phyloP scores from a whole-genome alignment of 371 early-diverging fungal species.

The Syncephalastrum contaminatum region DNA sequence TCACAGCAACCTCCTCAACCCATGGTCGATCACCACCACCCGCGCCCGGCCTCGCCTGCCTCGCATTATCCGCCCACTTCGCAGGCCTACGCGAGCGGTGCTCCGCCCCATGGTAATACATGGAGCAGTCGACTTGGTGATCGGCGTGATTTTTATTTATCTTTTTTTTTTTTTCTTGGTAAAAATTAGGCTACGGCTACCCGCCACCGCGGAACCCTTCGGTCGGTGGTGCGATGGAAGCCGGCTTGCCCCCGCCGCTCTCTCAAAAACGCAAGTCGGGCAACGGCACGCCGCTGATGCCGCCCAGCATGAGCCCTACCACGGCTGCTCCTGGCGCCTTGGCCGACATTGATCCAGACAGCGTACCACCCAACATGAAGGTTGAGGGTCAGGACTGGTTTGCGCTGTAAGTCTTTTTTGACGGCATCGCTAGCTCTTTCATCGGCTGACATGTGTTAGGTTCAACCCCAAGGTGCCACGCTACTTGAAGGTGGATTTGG shows the following conservation, averaged over 20 bases:
- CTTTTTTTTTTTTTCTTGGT: neutral
- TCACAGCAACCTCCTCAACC: neutral
- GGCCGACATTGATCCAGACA: slow-evolving; percentile 84
- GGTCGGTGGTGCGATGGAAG: neutral
- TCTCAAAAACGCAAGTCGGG: slow-evolving; percentile 80
- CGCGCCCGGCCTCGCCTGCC: neutral
- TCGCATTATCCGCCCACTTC: neutral
- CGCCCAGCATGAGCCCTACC: slow-evolving; percentile 6
- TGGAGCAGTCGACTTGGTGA: no score
- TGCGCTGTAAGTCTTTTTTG: slow-evolving; percentile 64
- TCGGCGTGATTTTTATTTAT: neutral
- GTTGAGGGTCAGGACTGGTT: slow-evolving; percentile 93
- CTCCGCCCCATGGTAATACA: slow-evolving; percentile 3
- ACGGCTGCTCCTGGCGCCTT: slow-evolving; percentile 43
- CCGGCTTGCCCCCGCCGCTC: no score
- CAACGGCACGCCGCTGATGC: slow-evolving; percentile 31
- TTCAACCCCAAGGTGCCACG: slow-evolving; percentile 76
- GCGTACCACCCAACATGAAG: slow-evolving; percentile 76
- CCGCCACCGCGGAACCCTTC: neutral
- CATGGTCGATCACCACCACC: neutral
- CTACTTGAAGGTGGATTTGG: slow-evolving; percentile 77
- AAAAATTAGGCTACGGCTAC: neutral
- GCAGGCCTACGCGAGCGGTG: slow-evolving; percentile 3
- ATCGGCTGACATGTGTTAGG: slow-evolving; percentile 21
- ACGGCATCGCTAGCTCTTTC: neutral